phyloP scores from a whole-genome alignment of 257 asterid genomes.

The Solanum pinnatisectum region DNA sequence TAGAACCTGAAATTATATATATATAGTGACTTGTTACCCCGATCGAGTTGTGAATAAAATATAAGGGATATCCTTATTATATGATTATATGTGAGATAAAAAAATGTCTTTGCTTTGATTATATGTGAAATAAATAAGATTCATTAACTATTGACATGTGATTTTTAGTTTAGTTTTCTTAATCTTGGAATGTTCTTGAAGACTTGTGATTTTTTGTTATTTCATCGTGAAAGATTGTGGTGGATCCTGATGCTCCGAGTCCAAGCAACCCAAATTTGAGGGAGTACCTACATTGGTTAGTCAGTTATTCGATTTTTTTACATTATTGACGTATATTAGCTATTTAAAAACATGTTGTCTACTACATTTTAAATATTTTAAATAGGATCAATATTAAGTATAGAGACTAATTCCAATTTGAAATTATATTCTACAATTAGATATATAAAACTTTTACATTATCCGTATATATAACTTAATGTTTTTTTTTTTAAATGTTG shows the following conservation, averaged over 20 bases:
- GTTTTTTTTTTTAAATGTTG: not conserved
- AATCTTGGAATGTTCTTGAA: not conserved
- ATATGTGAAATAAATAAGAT: not conserved
- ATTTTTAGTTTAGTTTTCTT: not conserved
- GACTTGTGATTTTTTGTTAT: not conserved
- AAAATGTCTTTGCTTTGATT: not conserved
- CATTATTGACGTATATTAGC: not conserved
- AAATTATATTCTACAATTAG: too few species aligned
- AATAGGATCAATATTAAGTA: not conserved
- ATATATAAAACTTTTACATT: not conserved
- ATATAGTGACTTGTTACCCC: not conserved
- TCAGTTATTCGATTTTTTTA: not conserved
- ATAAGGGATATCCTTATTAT: not conserved
- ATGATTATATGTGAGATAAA: not conserved
- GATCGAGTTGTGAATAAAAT: not conserved
- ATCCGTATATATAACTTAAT: not conserved
- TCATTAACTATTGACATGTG: not conserved
- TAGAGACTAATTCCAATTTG: not conserved
- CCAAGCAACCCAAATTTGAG: not conserved
- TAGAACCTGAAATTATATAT: not conserved
- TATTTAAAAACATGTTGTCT: not conserved
- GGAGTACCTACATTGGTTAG: not conserved
- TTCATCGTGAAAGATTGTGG: slow-evolving; percentile 20
- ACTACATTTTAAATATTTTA: not conserved
- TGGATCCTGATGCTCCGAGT: not conserved